Evolutionary conservation across 805 yeast genomes (phyloP), one percentile per base, ranked within the genome.

Genomic region (Saturnispora silvae): DNA sequence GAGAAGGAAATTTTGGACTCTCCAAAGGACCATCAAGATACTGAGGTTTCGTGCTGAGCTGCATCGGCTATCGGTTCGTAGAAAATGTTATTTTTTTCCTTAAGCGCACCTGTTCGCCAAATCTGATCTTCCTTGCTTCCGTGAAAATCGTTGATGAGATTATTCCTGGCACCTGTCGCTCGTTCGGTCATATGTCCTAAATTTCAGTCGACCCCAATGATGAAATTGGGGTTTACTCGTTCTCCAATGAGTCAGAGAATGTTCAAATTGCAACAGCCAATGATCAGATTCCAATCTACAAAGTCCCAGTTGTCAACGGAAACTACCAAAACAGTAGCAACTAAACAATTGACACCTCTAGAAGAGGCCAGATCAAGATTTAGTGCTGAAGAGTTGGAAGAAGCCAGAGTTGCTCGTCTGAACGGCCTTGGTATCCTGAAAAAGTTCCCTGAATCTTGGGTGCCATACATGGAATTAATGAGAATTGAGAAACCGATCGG

Each of bases 401-500:
- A 64, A 2, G 84, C 79, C 7, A 63, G 68, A 30, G 56, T 64
- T 20, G 70, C 72, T 10, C 61, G 86, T 44, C 32, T 62, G 14
- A 54, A 64, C 2, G 71, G 70, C 0, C 51, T 73, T 26, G 63
- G 63, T 3, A 65, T 74, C 0, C 64, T 83, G 13, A 63, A 75
- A 1, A 64, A 67, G 24, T 65, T 92, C 18, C 97, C 98, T 0
- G 66, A 63, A 29, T 67, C 67, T 40, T 66, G 77, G 75, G 77
- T 83, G 31, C 97, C 98, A 0, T 92, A 86, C 54, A 94, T 95
- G 30, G 94, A 85, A 52, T 63, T 92, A 38, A 78, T 86, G 81
- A 67, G 99, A 38, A 58, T 89, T 38, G 98, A 92, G 53, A 84
- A 84, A 49, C 98, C 99, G 0, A 94, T 82, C n/a, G 99, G 98